A percentile compares a stretch with the other conserved stretches of the same genome.
Conservation (phyloP, 345 rosid genomes). For the Linum lewisii region DNA sequence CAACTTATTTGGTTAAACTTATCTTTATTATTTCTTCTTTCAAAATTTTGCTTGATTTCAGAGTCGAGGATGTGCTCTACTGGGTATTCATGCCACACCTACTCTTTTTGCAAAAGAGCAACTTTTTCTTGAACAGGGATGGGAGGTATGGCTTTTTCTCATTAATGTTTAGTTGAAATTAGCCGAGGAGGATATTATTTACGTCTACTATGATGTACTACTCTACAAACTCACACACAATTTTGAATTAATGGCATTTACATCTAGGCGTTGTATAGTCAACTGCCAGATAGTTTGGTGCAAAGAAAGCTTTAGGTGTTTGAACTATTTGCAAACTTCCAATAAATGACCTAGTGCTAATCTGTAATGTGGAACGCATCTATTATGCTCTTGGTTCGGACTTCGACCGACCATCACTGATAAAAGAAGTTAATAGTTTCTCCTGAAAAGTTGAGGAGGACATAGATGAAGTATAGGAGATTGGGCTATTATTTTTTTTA, state of each 20-base stretch:
- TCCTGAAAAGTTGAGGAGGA: too few species aligned
- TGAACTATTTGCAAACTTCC: too few species aligned
- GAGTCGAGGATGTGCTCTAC: slow-evolving; percentile 94
- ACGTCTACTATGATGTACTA: background rate
- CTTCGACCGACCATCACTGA: too few species aligned
- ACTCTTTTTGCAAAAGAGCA: slow-evolving; percentile 76
- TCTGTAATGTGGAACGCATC: too few species aligned
- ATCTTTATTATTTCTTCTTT: background rate
- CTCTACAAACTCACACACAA: background rate
- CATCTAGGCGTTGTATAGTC: background rate
- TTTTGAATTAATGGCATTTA: too few species aligned
- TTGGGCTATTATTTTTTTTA: too few species aligned
- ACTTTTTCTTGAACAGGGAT: slow-evolving; percentile 77
- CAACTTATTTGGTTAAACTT: background rate
- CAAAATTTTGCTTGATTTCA: slow-evolving; percentile 23
- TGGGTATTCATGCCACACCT: slow-evolving; percentile 78
- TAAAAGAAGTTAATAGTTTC: too few species aligned
- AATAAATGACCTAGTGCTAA: too few species aligned
- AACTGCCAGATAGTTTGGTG: background rate
- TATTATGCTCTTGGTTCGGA: too few species aligned
- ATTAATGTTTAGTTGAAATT: background rate
- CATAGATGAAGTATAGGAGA: too few species aligned
- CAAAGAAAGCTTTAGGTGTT: background rate
- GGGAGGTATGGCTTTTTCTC: slow-evolving; percentile 56
- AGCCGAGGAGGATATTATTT: background rate